Base-by-base conservation (phyloP, 169 alveolate genomes). In the Plasmodium yoelii region DNA sequence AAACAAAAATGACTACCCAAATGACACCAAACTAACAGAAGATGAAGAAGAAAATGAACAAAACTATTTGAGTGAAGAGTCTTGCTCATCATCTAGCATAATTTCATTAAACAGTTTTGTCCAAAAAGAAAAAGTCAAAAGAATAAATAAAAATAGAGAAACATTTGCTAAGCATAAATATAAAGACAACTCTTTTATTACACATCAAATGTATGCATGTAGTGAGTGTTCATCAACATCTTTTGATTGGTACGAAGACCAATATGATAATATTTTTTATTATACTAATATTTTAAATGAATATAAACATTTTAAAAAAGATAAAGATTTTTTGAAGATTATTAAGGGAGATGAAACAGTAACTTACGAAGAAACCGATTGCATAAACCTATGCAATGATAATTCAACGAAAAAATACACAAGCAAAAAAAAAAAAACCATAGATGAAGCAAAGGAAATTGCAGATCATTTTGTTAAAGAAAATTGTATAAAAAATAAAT, bases 201-300 rank as follows among this genome's bases (percentile, higher is more conserved):
- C 10, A 9, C 90, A 80, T 49, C 67, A 67, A 13, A 15, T 80
- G 60, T 18, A 80, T 64, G n/a, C 57, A 10, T 80, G 90, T 28
- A 80, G 90, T 67, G 90, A 80, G 39, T 80, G 90, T 13, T 80
- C 90, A 24, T 80, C 90, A n/a, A 67, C 73, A 22, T 67, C 90
- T 22, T 80, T 80, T 49, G 68, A 82, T 47, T 80, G 90, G 90
- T 46, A 80, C 15, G 67, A 71, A 15, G 63, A 80, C 9, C 47
- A 64, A 22, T 65, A 80, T 18, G 90, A 80, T 60, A 70, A 67
- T 34, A 13, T 80, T 22, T 80, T 80, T 47, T 80, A 80, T 42
- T 80, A 65, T 49, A 34, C 84, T 18, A 80, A 67, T 55, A 53
- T 65, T 34, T 24, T 80, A 19, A 80, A 67, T 28, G 84, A 80